phyloP scores from a whole-genome alignment of 805 yeast genomes.

The Vanderwaltozyma tropicalis region DNA sequence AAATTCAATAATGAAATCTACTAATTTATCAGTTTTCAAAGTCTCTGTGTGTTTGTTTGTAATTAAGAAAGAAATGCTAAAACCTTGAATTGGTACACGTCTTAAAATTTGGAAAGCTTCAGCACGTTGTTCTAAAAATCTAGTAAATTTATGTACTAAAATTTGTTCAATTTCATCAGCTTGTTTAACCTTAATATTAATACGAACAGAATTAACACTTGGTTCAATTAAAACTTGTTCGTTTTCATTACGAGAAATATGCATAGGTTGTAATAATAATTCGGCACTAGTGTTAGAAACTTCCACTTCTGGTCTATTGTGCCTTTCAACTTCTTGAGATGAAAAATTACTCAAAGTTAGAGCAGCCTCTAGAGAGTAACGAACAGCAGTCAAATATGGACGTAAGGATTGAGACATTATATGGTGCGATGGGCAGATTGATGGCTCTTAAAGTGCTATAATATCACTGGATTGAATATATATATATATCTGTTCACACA shows the following conservation, averaged over 20 bases:
- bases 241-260: slow-evolving; percentile 84
- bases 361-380: slow-evolving; percentile 88
- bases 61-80: slow-evolving; percentile 84
- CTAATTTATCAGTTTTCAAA: slow-evolving; percentile 89
- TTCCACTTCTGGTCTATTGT: slow-evolving; percentile 94
- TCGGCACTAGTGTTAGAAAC: slow-evolving; percentile 69
- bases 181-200: slow-evolving; percentile 87
- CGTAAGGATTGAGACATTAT: slow-evolving; percentile 90
- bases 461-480: too few relatives aligned
- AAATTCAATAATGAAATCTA: slow-evolving; percentile 93
- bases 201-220: slow-evolving; percentile 83
- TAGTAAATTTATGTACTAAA: slow-evolving; percentile 85
- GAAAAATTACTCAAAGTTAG: slow-evolving; percentile 87
- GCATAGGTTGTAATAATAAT: slow-evolving; percentile 78
- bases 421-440: too few relatives aligned
- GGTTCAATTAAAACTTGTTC: slow-evolving; percentile 91
- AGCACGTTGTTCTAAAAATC: slow-evolving; percentile 91
- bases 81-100: slow-evolving; percentile 82
- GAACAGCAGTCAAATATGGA: slow-evolving; percentile 89
- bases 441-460: too few relatives aligned
- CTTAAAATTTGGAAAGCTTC: slow-evolving; percentile 88
- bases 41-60: slow-evolving; percentile 93
- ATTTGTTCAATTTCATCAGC: slow-evolving; percentile 96
- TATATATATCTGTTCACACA: too few relatives aligned
- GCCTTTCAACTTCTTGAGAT: slow-evolving; percentile 92